Conservation (phyloP, 129 eudicot species). For the Gnaphalium uliginosum region DNA sequence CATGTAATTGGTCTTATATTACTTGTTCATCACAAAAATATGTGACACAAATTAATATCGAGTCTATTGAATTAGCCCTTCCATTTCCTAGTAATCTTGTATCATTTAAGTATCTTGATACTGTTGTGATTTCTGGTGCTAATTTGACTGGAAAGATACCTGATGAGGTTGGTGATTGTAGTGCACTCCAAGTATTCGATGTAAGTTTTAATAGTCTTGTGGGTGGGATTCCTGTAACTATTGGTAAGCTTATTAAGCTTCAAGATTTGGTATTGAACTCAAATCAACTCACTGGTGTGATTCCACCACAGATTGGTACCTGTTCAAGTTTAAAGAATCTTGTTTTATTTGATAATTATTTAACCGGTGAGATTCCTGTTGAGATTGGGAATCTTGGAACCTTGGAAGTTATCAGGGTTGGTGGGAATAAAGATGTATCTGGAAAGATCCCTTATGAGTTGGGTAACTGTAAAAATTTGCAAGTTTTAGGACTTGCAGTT, state of each 20-base stretch:
- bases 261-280: constrained; percentile 66
- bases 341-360: constrained; percentile 57
- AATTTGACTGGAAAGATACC: constrained; percentile 80
- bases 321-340: constrained; percentile 52
- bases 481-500: constrained; percentile 76
- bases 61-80: constrained; percentile 47
- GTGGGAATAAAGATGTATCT: constrained; percentile 68
- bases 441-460: constrained; percentile 64
- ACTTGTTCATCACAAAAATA: constrained; percentile 49
- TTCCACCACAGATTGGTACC: constrained; percentile 55
- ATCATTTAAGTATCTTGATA: constrained; percentile 45
- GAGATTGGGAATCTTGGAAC: constrained; percentile 56
- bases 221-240: constrained; percentile 56
- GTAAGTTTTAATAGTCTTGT: constrained; percentile 65
- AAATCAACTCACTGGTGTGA: constrained; percentile 57
- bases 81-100: constrained; percentile 70
- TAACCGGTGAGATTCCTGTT: constrained; percentile 58
- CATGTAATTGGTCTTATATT: constrained; percentile 74
- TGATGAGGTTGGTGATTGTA: constrained; percentile 48
- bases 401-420: constrained; percentile 57
- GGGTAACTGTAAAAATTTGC: constrained; percentile 53
- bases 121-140: constrained; percentile 52
- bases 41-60: constrained; percentile 58
- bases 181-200: constrained; percentile 51
- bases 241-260: constrained; percentile 51